Evolutionary conservation across 2,329 filamentous ascomycete species (phyloP).

Genomic region (Stenocarpella maydis): DNA sequence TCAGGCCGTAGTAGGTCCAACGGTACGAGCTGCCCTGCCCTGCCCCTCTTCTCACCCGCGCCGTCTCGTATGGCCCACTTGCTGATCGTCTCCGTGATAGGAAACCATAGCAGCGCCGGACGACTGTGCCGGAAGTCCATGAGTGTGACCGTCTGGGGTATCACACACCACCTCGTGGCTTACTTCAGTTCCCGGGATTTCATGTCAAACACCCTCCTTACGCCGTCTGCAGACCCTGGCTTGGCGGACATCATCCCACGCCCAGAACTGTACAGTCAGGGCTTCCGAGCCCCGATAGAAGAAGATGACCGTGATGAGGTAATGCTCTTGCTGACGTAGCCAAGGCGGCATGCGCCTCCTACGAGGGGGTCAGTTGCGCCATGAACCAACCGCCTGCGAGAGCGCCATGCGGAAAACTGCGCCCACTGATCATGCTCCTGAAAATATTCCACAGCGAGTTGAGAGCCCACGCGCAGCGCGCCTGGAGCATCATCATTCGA

Average conservation of each 20-base stretch:
- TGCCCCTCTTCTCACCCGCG: not conserved
- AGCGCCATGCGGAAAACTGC: not conserved
- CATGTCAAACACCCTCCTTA: not conserved
- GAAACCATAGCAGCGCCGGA: not conserved
- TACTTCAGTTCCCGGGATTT: conserved; percentile 22
- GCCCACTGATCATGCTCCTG: no score
- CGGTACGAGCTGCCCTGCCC: not conserved
- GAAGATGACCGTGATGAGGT: conserved; percentile 18
- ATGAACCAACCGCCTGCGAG: not conserved
- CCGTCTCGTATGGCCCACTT: not conserved
- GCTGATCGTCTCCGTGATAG: conserved; percentile 6
- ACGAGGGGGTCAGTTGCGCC: not conserved
- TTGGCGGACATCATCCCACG: conserved; percentile 23
- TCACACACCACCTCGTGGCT: conserved; percentile 26
- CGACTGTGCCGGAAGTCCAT: conserved; percentile 18
- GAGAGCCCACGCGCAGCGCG: not conserved
- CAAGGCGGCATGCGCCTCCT: not conserved
- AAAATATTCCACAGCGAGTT: not conserved
- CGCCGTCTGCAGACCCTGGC: conserved; percentile 13
- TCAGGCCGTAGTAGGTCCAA: conserved; percentile 6
- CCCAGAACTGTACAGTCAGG: conserved; percentile 19
- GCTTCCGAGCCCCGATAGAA: conserved; percentile 18
- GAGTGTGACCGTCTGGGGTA: conserved; percentile 20
- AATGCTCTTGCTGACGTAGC: not conserved
- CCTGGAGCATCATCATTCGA: not conserved